Percentiles rank a stretch among this genome's conserved stretches.
These are phyloP conservation scores for Emericellopsis terricola DNA, from an alignment of 495 filamentous ascomycete genomes.

Conservation along the genomic window DNA sequence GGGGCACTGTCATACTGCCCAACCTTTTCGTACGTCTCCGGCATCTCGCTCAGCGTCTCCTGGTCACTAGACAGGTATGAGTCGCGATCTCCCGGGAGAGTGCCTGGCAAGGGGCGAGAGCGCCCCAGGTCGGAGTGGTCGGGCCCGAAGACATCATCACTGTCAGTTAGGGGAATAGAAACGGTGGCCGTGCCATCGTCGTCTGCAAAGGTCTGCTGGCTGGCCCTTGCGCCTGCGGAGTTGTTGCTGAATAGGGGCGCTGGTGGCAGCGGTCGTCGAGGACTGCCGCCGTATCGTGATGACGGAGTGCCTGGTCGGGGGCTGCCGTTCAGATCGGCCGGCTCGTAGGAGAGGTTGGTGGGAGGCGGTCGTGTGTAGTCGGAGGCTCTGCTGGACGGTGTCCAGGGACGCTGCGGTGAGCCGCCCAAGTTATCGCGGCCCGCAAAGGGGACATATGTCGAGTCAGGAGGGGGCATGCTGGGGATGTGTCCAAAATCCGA, in stretches of 20 bases:
- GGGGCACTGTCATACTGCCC: conserved; percentile 81
- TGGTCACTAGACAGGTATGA: conserved; percentile 40
- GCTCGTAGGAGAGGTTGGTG: conserved; percentile 56
- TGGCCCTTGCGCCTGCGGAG: conserved; percentile 11
- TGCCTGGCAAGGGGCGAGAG: conserved; percentile 7
- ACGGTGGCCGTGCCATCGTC: conserved; percentile 40
- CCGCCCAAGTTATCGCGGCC: conserved; percentile 8
- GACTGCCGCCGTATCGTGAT: conserved; percentile 69
- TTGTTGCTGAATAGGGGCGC: conserved; percentile 63
- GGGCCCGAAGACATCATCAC: conserved; percentile 45
- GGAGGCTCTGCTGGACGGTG: conserved; percentile 37
- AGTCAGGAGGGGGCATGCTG: conserved; percentile 25
- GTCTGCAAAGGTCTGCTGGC: conserved; percentile 20
- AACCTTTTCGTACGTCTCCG: conserved; percentile 30
- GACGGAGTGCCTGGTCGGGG: conserved; percentile 83
- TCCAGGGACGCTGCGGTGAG: conserved; percentile 50
- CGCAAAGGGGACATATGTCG: conserved; percentile 22
- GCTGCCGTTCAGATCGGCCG: conserved; percentile 71
- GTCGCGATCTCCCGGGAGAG: conserved; percentile 13
- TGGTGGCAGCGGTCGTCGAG: conserved; percentile 73
- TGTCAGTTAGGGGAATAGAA: conserved; percentile 39
- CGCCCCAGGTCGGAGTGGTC: conserved; percentile 32
- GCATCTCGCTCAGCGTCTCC: conserved; percentile 35
- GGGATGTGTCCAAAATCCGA: conserved; percentile 16
- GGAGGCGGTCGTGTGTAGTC: conserved; percentile 56